These are phyloP conservation scores for Naganishia vaughanmartiniae DNA, from an alignment of 768 basidiomycete genomes.

Conservation along the genomic window DNA sequence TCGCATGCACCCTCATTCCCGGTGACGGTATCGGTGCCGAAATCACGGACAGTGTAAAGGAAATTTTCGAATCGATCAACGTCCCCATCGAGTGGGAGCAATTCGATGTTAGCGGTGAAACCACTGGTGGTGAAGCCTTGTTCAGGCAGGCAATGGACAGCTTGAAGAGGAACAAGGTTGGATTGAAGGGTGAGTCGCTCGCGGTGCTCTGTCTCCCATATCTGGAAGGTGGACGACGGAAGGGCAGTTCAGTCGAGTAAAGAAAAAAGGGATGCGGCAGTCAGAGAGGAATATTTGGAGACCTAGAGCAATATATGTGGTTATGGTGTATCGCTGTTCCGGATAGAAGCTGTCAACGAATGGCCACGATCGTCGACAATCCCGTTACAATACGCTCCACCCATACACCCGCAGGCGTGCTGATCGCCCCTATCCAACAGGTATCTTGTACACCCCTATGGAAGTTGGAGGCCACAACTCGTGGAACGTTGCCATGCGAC, in stretches of 20 bases:
- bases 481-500: conserved; percentile 99
- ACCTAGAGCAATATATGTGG: too few species aligned
- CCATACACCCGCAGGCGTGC: neutral
- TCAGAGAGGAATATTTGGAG: too few species aligned
- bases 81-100: conserved; percentile 99
- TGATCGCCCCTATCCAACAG: conserved; percentile 54
- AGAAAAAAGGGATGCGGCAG: too few species aligned
- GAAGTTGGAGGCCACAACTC: conserved; percentile 95
- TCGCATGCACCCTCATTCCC: conserved; percentile 73
- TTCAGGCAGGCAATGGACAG: conserved; percentile 99
- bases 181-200: conserved; percentile 78
- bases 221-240: neutral
- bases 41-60: conserved; percentile 97
- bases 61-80: conserved; percentile 95
- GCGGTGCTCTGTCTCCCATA: neutral
- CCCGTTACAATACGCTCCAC: neutral
- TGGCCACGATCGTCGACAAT: neutral
- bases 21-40: conserved; percentile 97
- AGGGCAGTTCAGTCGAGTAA: too few species aligned
- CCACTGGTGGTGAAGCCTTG: conserved; percentile 85
- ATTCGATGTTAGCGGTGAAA: conserved; percentile 95
- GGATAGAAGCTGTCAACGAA: too few species aligned
- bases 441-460: conserved; percentile 97
- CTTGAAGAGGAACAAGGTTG: conserved; percentile 93
- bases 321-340: too few species aligned